Evolutionary conservation across 495 filamentous ascomycete species (phyloP).

Genomic region (Penicillium bialowiezense): DNA sequence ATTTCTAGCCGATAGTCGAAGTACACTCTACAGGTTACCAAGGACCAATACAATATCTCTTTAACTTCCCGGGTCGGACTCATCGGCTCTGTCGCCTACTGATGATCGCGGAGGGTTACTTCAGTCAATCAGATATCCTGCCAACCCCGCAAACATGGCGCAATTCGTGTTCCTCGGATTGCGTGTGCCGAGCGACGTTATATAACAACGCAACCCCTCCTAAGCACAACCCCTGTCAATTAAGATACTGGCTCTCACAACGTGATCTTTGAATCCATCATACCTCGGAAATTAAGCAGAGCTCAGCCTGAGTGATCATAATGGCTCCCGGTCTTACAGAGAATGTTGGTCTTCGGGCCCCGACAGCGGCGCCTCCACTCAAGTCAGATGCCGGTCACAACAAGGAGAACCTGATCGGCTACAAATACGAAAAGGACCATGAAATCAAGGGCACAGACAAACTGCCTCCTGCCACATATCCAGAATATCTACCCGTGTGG

Average conservation of each 20-base stretch:
- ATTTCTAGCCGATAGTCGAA: neutral
- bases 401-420: slow-evolving; percentile 59
- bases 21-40: no score
- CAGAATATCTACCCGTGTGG: slow-evolving; percentile 77
- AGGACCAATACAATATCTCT: no score
- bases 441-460: slow-evolving; percentile 45
- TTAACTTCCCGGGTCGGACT: neutral
- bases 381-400: slow-evolving; percentile 50
- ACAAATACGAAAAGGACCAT: slow-evolving; percentile 42
- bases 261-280: no score
- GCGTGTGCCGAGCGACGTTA: slow-evolving; percentile 2
- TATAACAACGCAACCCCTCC: slow-evolving; percentile 1
- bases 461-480: slow-evolving; percentile 55
- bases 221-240: no score
- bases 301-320: no score
- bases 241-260: no score
- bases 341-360: slow-evolving; percentile 32
- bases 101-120: neutral
- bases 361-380: slow-evolving; percentile 32
- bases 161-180: slow-evolving; percentile 8
- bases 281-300: no score
- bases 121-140: neutral
- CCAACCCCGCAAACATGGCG: slow-evolving; percentile 16
- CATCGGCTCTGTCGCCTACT: neutral
- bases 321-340: slow-evolving; percentile 53